Evolutionary conservation across 2,329 filamentous ascomycete genomes (phyloP).

Genomic region (Calonectria leucothoes): DNA sequence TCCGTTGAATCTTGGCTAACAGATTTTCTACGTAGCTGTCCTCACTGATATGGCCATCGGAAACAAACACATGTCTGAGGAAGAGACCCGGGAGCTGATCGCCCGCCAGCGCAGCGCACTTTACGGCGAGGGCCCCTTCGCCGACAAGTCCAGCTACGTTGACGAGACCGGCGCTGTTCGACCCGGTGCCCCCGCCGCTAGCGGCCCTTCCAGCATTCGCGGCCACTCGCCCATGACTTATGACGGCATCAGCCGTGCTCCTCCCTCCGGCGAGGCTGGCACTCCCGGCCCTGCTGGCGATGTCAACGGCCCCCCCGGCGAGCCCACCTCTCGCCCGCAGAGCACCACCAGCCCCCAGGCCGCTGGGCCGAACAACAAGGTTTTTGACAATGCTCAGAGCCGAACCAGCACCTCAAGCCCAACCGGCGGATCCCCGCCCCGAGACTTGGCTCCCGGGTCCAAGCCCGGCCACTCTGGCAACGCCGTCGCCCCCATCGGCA

Average conservation of each 20-base stretch:
- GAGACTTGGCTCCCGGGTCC: constrained; percentile 65
- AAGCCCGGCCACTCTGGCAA: constrained; percentile 67
- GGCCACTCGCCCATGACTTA: constrained; percentile 85
- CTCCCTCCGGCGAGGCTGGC: constrained; percentile 50
- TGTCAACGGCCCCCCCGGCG: constrained; percentile 60
- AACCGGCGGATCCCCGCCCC: constrained; percentile 81
- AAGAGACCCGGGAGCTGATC: constrained; percentile 95
- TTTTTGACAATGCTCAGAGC: constrained; percentile 73
- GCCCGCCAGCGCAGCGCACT: constrained; percentile 94
- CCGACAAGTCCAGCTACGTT: constrained; percentile 73
- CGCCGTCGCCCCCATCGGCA: constrained; percentile 92
- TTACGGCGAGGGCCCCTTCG: constrained; percentile 82
- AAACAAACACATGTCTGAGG: constrained; percentile 89
- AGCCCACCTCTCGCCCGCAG: constrained; percentile 75
- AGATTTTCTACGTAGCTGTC: constrained; percentile 59
- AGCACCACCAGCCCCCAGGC: constrained; percentile 88
- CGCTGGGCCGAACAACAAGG: constrained; percentile 64
- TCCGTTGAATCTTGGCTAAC: constrained; percentile 51
- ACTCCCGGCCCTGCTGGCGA: constrained; percentile 56
- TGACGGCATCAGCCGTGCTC: constrained; percentile 65
- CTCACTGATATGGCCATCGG: constrained; percentile 57
- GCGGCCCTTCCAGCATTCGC: constrained; percentile 73
- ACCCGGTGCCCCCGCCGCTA: constrained; percentile 73
- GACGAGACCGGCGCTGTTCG: constrained; percentile 76
- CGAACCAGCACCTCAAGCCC: constrained; percentile 88